A percentile compares a stretch with the other conserved stretches of the same genome.
Conservation (phyloP, 176 grass and related monocot species). For the Hsuehochloa calcarea region DNA sequence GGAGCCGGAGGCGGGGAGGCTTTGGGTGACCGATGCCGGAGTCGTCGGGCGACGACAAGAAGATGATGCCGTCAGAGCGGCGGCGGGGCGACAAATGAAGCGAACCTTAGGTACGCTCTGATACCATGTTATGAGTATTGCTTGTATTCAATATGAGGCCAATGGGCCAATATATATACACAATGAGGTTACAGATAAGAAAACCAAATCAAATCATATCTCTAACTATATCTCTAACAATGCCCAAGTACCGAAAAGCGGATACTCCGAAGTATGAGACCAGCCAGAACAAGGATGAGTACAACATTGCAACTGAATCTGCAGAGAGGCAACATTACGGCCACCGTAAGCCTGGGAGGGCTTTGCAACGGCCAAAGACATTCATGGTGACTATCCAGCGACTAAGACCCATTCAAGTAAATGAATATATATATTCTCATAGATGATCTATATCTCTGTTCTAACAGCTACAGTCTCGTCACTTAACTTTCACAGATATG, state of each 20-base stretch:
- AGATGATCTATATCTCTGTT: not conserved
- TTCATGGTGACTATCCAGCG: slow-evolving; percentile 62
- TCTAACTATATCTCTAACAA: too few relatives aligned
- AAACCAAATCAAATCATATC: too few relatives aligned
- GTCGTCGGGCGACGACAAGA: too few relatives aligned
- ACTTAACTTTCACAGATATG: slow-evolving; percentile 55
- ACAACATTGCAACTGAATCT: not conserved
- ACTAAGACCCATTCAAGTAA: slow-evolving; percentile 76
- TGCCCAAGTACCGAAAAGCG: slow-evolving; percentile 69
- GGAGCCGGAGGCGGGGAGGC: too few relatives aligned
- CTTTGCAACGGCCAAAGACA: slow-evolving; percentile 46
- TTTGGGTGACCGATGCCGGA: too few relatives aligned
- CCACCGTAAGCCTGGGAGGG: slow-evolving; percentile 33
- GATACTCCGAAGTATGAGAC: slow-evolving; percentile 35
- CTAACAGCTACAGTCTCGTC: not conserved
- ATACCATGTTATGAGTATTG: too few relatives aligned
- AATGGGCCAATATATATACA: too few relatives aligned
- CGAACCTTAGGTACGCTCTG: too few relatives aligned
- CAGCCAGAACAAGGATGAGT: slow-evolving; percentile 22
- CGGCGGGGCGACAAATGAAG: too few relatives aligned
- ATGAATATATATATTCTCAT: not conserved
- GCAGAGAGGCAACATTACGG: slow-evolving; percentile 34
- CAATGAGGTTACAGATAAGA: too few relatives aligned
- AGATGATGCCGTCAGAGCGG: too few relatives aligned
- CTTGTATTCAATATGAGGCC: too few relatives aligned